Percentiles rank a stretch among this genome's conserved stretches.
phyloP scores from a whole-genome alignment of 768 basidiomycete genomes.

The Pisolithus sp. region DNA sequence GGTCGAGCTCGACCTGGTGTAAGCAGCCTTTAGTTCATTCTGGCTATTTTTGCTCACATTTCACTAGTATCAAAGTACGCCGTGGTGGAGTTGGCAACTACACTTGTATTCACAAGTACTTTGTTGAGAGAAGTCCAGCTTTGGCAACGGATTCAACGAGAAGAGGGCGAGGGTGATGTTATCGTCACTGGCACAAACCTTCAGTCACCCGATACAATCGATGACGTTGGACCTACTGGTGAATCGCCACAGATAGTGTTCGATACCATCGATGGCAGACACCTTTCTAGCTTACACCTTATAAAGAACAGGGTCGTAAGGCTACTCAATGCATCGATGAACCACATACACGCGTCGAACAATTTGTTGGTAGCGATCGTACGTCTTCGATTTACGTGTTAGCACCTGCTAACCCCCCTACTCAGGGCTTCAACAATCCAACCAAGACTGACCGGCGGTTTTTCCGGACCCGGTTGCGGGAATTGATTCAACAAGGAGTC shows the following conservation, averaged over 20 bases:
- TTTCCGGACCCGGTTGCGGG: constrained; percentile 68
- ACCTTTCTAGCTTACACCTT: constrained; percentile 69
- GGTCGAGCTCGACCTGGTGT: constrained; percentile 69
- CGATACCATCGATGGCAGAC: constrained; percentile 69
- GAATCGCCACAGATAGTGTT: constrained; percentile 40
- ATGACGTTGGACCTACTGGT: constrained; percentile 15
- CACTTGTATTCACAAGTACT: constrained; percentile 78
- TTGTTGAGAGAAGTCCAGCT: constrained; percentile 66
- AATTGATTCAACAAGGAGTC: constrained; percentile 64
- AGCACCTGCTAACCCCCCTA: constrained; percentile 1
- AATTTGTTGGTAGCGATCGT: constrained; percentile 79
- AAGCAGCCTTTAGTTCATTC: constrained; percentile 21
- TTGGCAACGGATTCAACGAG: constrained; percentile 74
- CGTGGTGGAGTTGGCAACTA: constrained; percentile 72
- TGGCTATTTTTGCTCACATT: constrained; percentile 1
- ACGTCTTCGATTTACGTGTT: constrained; percentile 20
- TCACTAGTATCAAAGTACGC: constrained; percentile 62
- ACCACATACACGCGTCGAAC: constrained; percentile 63
- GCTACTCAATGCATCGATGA: constrained; percentile 62
- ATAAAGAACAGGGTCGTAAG: constrained; percentile 66
- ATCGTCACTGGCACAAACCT: constrained; percentile 7
- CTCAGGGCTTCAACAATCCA: constrained; percentile 69
- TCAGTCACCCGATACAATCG: constrained; percentile 9
- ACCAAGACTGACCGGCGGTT: constrained; percentile 77
- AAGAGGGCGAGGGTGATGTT: constrained; percentile 43